Base-by-base conservation (phyloP, 805 yeast genomes). In the Wickerhamomyces mucosus region DNA sequence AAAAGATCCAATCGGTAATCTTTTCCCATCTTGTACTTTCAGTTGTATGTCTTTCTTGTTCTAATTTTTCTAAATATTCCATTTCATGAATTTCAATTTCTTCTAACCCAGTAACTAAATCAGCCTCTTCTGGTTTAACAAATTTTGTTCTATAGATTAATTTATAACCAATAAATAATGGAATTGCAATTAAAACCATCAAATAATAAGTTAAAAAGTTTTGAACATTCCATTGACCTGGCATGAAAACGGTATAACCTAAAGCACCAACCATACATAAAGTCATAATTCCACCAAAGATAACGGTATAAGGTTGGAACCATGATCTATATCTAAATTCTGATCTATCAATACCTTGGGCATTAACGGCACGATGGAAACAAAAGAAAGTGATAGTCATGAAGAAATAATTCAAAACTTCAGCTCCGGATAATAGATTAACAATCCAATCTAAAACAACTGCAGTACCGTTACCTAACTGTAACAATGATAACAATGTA, bases 241-340 rank as follows among this genome's bases (percentile, higher is more conserved):
- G 77, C 40, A 78, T 53, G 56, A 84, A 82, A 1, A 73, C 78
- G 4, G 73, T 60, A 58, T 80, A 84, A 7, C 94, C 94, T 33
- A 72, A 69, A 17, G 72, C 55, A 43, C 72, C 55, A 40, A 72
- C 51, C 82, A 82, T 64, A 41, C 63, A 53, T 33, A 60, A 33
- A 7, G 68, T 60, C 29, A 67, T 53, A 27, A 55, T 38, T 14
- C 68, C 48, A 0, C 75, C 77, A 35, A 69, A 52, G 31, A 59
- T 56, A 1, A 77, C 67, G 13, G 68, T 55, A 43, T 65, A 75
- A 9, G 85, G 85, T 53, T 77, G 83, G 41, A 59, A 59, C 69
- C 71, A 67, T 10, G 75, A 69, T 31, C 50, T 63, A 56, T 65
- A 75, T 6, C 65, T 61, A 34, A 77, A 55, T 4, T 48, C 27